phyloP scores from a whole-genome alignment of 106 monocot species.

The Hemerocallis citrina region DNA sequence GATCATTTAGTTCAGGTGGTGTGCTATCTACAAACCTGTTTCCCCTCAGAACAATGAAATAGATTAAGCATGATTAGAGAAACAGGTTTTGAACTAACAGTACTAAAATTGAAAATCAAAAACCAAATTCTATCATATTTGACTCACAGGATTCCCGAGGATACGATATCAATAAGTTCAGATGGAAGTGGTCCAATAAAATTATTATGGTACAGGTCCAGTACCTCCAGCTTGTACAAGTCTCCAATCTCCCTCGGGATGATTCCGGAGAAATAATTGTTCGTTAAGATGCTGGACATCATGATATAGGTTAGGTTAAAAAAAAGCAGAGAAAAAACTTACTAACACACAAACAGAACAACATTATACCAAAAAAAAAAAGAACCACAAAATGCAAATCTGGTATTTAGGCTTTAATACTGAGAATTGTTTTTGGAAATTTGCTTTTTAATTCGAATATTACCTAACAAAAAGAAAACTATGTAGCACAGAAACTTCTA shows the following conservation, averaged over 20 bases:
- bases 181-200: slow-evolving; percentile 30
- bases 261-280: slow-evolving; percentile 50
- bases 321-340: neutral
- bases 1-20: slow-evolving; percentile 9
- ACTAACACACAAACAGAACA: too few species aligned
- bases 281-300: slow-evolving; percentile 27
- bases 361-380: too few species aligned
- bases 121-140: neutral
- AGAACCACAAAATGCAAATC: too few species aligned
- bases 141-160: slow-evolving; percentile 40
- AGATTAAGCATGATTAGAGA: slow-evolving; percentile 1
- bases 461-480: too few species aligned
- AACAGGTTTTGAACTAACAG: neutral
- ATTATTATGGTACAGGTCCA: slow-evolving; percentile 51
- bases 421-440: too few species aligned
- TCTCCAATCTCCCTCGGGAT: slow-evolving; percentile 36
- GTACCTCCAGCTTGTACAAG: slow-evolving; percentile 29
- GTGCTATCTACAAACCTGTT: slow-evolving; percentile 23
- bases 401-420: too few species aligned
- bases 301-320: slow-evolving; percentile 6
- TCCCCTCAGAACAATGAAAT: slow-evolving; percentile 18
- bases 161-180: slow-evolving; percentile 15
- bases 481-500: too few species aligned
- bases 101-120: too few species aligned
- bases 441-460: too few species aligned